These are phyloP conservation scores for Multifurca ochricompacta DNA, from an alignment of 768 basidiomycete genomes.

Conservation along the genomic window DNA sequence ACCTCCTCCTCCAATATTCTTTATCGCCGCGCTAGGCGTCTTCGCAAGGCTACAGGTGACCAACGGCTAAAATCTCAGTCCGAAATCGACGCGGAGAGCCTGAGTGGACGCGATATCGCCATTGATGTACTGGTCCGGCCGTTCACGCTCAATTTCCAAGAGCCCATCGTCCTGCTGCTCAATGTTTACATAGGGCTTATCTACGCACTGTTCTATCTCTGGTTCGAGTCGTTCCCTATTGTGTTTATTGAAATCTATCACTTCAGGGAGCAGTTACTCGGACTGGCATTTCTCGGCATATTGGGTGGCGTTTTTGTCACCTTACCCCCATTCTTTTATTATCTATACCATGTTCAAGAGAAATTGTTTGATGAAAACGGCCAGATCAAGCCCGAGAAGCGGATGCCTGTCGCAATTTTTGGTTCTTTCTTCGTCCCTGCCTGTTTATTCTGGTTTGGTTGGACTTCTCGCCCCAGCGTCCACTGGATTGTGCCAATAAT, in stretches of 20 bases:
- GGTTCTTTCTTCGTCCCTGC: conserved; percentile 28
- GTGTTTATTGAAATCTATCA: conserved; percentile 30
- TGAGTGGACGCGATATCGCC: conserved; percentile 22
- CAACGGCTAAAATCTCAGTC: conserved; percentile 23
- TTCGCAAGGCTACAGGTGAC: conserved; percentile 29
- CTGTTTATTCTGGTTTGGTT: conserved; percentile 31
- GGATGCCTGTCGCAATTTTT: conserved; percentile 29
- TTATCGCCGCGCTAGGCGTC: conserved; percentile 27
- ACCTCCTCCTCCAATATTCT: conserved; percentile 28
- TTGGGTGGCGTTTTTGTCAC: conserved; percentile 3
- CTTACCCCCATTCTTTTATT: conserved; percentile 14
- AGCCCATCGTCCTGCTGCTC: conserved; percentile 27
- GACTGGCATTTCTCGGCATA: conserved; percentile 28
- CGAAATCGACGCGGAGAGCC: conserved; percentile 24
- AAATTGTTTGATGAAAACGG: conserved; percentile 15
- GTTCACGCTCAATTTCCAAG: conserved; percentile 27
- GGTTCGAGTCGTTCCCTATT: conserved; percentile 31
- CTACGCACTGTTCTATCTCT: conserved; percentile 29
- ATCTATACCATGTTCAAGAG: conserved; percentile 12
- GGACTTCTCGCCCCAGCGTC: conserved; percentile 25
- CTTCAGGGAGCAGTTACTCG: conserved; percentile 27
- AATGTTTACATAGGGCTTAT: conserved; percentile 30
- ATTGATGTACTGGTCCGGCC: conserved; percentile 27
- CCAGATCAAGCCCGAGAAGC: conserved; percentile 26
- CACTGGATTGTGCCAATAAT: conserved; percentile 32